Evolutionary conservation across 331 rosid genomes (phyloP).

Genomic region (Malus hybrid): DNA sequence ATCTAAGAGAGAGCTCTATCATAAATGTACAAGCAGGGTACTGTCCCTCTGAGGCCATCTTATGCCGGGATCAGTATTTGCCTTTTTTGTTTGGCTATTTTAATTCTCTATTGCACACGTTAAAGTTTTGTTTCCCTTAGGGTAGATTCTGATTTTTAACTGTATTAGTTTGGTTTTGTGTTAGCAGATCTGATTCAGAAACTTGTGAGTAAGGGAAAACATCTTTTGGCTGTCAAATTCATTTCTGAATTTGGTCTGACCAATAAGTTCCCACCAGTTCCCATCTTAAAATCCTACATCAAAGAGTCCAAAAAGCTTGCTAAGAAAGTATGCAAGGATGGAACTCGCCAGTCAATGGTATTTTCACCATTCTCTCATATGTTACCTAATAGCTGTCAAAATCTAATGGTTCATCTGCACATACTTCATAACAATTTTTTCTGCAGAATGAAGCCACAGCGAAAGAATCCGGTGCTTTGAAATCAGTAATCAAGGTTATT

Average conservation of each 20-base stretch:
- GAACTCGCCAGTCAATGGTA: constrained; percentile 59
- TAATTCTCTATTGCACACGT: not conserved
- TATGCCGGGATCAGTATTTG: not conserved
- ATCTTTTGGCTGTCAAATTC: constrained; percentile 58
- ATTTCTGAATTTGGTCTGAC: constrained; percentile 60
- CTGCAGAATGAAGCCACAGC: constrained; percentile 58
- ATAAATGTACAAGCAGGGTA: not conserved
- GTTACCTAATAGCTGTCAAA: not conserved
- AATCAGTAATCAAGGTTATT: constrained; percentile 57
- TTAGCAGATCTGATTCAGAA: constrained; percentile 62
- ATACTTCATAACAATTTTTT: constrained; percentile 6
- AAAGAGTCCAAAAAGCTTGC: constrained; percentile 50
- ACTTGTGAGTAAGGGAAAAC: constrained; percentile 52
- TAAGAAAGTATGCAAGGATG: constrained; percentile 44
- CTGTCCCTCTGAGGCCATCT: not conserved
- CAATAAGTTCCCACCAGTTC: constrained; percentile 58
- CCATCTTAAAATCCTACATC: constrained; percentile 56
- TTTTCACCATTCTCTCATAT: constrained; percentile 5
- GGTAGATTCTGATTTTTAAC: not conserved
- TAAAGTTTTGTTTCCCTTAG: not conserved
- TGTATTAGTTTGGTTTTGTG: not conserved
- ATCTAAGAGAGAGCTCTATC: too few relatives aligned
- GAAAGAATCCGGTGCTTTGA: constrained; percentile 64
- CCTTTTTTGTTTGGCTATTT: not conserved
- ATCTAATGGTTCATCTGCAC: not conserved